These are phyloP conservation scores for Dactylellina parvicollis DNA, from an alignment of 2,329 filamentous ascomycete species.

Conservation along the genomic window DNA sequence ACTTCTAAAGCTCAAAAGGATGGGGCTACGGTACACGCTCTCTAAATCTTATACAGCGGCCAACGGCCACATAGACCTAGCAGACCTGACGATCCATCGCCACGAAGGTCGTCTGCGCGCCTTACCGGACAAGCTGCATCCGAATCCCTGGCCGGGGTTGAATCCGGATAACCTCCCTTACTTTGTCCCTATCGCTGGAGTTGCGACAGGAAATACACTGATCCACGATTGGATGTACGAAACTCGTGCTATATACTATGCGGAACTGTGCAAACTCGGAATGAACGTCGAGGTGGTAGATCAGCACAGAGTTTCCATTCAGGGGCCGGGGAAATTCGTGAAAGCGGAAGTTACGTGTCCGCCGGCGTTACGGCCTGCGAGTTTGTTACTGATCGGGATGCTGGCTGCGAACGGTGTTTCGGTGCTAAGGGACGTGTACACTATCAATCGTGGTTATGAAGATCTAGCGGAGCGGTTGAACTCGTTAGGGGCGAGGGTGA, in stretches of 20 bases:
- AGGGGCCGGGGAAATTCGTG: constrained; percentile 5
- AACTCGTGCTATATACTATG: constrained; percentile 12
- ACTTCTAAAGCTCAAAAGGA: constrained; percentile 27
- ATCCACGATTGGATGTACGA: constrained; percentile 39
- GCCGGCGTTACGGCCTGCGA: constrained; percentile 28
- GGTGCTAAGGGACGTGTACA: constrained; percentile 11
- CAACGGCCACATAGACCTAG: constrained; percentile 17
- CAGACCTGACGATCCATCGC: constrained; percentile 13
- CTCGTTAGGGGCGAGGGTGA: constrained; percentile 17
- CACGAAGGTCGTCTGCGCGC: constrained; percentile 11
- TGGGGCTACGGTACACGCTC: constrained; percentile 11
- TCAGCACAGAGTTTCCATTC: constrained; percentile 14
- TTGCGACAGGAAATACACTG: constrained; percentile 11
- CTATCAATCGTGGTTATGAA: constrained; percentile 33
- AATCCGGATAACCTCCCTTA: constrained; percentile 30
- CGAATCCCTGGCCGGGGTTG: constrained; percentile 23
- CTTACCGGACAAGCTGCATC: constrained; percentile 23
- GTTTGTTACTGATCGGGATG: constrained; percentile 23
- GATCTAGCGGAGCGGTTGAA: constrained; percentile 23
- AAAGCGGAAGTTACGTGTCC: constrained; percentile 21
- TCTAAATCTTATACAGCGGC: constrained; percentile 10
- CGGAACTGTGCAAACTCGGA: constrained; percentile 11
- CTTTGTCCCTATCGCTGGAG: constrained; percentile 30
- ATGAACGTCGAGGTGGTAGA: constrained; percentile 14
- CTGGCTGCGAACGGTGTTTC: constrained; percentile 17